A percentile compares a stretch with the other conserved stretches of the same genome.
These are phyloP conservation scores for Epichloe sibirici DNA, from an alignment of 2,329 filamentous ascomycete genomes.

Conservation along the genomic window DNA sequence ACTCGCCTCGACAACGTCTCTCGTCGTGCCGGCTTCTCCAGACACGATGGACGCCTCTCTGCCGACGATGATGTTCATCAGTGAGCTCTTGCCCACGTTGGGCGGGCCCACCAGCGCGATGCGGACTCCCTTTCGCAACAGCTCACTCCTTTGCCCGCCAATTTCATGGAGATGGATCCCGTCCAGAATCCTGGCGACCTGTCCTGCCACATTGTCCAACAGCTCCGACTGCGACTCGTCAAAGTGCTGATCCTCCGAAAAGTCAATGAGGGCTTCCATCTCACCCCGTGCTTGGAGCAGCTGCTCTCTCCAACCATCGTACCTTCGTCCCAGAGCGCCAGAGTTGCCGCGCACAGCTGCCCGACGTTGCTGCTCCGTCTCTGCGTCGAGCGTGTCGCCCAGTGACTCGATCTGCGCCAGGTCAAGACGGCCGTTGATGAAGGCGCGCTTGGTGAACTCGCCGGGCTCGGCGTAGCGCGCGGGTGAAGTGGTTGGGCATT, in stretches of 20 bases:
- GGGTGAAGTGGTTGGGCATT: constrained; percentile 22
- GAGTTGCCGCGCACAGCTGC: constrained; percentile 71
- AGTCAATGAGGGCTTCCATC: constrained; percentile 91
- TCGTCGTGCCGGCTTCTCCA: constrained; percentile 80
- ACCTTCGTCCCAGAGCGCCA: constrained; percentile 56
- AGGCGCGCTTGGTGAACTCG: constrained; percentile 88
- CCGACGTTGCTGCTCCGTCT: constrained; percentile 87
- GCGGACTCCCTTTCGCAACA: constrained; percentile 73
- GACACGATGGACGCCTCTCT: constrained; percentile 93
- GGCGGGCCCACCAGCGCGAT: constrained; percentile 82
- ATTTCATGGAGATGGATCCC: constrained; percentile 58
- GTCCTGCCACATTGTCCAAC: constrained; percentile 52
- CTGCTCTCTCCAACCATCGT: constrained; percentile 69
- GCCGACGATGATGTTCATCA: constrained; percentile 83
- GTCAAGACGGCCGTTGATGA: constrained; percentile 74
- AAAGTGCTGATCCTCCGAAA: constrained; percentile 94
- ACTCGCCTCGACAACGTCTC: constrained; percentile 85
- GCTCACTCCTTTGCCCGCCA: constrained; percentile 70
- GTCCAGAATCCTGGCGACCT: constrained; percentile 48
- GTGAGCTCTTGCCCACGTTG: constrained; percentile 88
- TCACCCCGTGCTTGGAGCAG: constrained; percentile 77
- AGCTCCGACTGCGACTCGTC: constrained; percentile 72
- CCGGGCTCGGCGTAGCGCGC: constrained; percentile 88
- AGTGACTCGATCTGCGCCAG: constrained; percentile 69
- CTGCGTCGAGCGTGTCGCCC: constrained; percentile 49